Conservation (phyloP, 1,139 yeast species). For the Scheffersomyces lignicola region DNA sequence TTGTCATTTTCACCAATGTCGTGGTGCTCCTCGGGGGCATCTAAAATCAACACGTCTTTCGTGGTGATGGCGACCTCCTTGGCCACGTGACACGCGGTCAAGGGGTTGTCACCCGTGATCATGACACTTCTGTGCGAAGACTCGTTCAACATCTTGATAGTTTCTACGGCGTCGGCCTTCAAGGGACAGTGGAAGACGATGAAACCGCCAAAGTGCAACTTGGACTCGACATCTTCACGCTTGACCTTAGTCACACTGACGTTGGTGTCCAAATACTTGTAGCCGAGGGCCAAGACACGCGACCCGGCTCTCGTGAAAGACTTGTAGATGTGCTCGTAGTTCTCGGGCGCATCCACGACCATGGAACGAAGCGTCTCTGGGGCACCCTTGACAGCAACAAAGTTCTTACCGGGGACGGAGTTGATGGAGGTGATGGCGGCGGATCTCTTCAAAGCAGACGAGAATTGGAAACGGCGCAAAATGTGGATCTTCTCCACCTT, state of each 20-base stretch:
- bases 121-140: slow-evolving; percentile 93
- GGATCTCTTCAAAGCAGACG: slow-evolving; percentile 93
- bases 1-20: slow-evolving; percentile 51
- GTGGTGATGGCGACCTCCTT: slow-evolving; percentile 87
- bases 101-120: slow-evolving; percentile 99
- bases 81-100: slow-evolving; percentile 98
- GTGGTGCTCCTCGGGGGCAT: slow-evolving; percentile 73
- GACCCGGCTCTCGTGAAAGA: slow-evolving; percentile 94
- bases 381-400: slow-evolving; percentile 96
- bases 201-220: slow-evolving; percentile 83
- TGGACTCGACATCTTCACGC: slow-evolving; percentile 76
- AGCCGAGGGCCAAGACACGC: slow-evolving; percentile 92
- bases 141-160: slow-evolving; percentile 89
- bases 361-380: slow-evolving; percentile 94
- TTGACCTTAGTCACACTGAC: slow-evolving; percentile 53
- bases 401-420: slow-evolving; percentile 50
- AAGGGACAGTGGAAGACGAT: slow-evolving; percentile 97
- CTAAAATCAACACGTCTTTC: slow-evolving; percentile 78
- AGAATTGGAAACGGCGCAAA: slow-evolving; percentile 93
- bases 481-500: slow-evolving; percentile 63
- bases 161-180: slow-evolving; percentile 87
- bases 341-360: slow-evolving; percentile 68
- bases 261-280: slow-evolving; percentile 63
- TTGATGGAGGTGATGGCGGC: slow-evolving; percentile 76
- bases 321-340: slow-evolving; percentile 84